phyloP scores from a whole-genome alignment of 2,329 filamentous ascomycete genomes.

The Dactylonectria macrodidyma region DNA sequence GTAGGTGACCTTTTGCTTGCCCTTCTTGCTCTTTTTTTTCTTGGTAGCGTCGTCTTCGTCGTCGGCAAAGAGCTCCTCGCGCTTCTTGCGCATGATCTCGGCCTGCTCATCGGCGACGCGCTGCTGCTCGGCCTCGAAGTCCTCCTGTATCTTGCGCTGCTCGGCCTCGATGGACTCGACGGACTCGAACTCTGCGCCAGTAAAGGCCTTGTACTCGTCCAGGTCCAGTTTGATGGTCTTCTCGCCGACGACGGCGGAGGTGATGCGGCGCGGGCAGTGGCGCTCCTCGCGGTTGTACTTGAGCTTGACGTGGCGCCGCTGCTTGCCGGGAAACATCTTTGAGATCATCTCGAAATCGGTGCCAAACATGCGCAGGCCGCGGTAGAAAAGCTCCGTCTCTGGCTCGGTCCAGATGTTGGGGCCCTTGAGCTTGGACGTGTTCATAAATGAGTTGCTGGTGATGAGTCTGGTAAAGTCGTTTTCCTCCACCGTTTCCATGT shows the following conservation, averaged over 20 bases:
- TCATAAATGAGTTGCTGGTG: constrained; percentile 77
- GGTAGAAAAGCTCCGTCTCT: constrained; percentile 83
- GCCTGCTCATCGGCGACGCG: constrained; percentile 62
- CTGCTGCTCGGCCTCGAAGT: constrained; percentile 61
- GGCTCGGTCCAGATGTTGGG: constrained; percentile 79
- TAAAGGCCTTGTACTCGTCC: constrained; percentile 71
- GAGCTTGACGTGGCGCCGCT: constrained; percentile 81
- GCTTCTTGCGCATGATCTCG: constrained; percentile 63
- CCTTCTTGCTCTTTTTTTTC: constrained; percentile 54
- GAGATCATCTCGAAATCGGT: constrained; percentile 88
- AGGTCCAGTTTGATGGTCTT: constrained; percentile 72
- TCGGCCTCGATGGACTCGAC: constrained; percentile 71
- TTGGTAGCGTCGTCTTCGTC: constrained; percentile 50
- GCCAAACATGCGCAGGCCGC: constrained; percentile 81
- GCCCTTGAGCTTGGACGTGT: constrained; percentile 72
- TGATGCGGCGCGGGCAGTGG: constrained; percentile 74
- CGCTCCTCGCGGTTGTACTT: constrained; percentile 88
- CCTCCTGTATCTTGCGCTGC: constrained; percentile 62
- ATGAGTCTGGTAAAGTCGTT: constrained; percentile 83
- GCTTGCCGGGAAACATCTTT: constrained; percentile 81
- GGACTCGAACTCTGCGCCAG: constrained; percentile 67
- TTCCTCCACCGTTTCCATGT: constrained; percentile 78
- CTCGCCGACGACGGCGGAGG: constrained; percentile 73
- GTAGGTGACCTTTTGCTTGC: constrained; percentile 53
- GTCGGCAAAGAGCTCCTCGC: constrained; percentile 64